phyloP scores from a whole-genome alignment of 495 filamentous ascomycete genomes.

The Astrothelium subdiscretum region DNA sequence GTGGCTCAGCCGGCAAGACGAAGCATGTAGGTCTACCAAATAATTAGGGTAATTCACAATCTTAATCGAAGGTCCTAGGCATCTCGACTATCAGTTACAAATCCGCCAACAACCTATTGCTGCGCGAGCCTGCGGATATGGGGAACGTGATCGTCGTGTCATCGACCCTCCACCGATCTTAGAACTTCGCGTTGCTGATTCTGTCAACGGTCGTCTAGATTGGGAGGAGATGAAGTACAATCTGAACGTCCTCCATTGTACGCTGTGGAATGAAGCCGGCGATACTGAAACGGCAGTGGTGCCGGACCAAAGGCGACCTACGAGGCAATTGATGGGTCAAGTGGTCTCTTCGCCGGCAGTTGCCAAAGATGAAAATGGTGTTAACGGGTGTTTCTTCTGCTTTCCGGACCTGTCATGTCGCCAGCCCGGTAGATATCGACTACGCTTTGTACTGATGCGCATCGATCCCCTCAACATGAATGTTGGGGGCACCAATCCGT shows the following conservation, averaged over 20 bases:
- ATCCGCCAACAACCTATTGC: slow-evolving; percentile 86
- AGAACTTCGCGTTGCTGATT: slow-evolving; percentile 65
- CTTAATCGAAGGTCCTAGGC: slow-evolving; percentile 16
- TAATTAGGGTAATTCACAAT: slow-evolving; percentile 8
- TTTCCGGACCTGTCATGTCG: slow-evolving; percentile 91
- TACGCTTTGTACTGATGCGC: slow-evolving; percentile 82
- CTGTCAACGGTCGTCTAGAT: slow-evolving; percentile 33
- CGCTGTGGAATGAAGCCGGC: slow-evolving; percentile 52
- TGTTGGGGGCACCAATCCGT: slow-evolving; percentile 41
- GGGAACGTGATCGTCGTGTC: slow-evolving; percentile 82
- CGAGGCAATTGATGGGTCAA: slow-evolving; percentile 65
- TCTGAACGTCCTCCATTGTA: slow-evolving; percentile 81
- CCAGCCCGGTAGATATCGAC: slow-evolving; percentile 67
- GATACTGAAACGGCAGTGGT: slow-evolving; percentile 45
- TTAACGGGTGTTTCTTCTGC: slow-evolving; percentile 79
- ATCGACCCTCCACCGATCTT: slow-evolving; percentile 95
- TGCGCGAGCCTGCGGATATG: slow-evolving; percentile 86
- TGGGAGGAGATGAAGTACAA: slow-evolving; percentile 44
- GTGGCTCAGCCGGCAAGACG: not conserved
- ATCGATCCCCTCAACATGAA: slow-evolving; percentile 42
- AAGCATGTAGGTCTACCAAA: not conserved
- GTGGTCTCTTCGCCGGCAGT: slow-evolving; percentile 65
- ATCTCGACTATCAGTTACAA: slow-evolving; percentile 37
- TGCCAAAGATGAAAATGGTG: slow-evolving; percentile 49
- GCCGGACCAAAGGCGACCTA: slow-evolving; percentile 28